phyloP scores from a whole-genome alignment of 257 asterid genomes.

The Jacaranda mimosifolia region DNA sequence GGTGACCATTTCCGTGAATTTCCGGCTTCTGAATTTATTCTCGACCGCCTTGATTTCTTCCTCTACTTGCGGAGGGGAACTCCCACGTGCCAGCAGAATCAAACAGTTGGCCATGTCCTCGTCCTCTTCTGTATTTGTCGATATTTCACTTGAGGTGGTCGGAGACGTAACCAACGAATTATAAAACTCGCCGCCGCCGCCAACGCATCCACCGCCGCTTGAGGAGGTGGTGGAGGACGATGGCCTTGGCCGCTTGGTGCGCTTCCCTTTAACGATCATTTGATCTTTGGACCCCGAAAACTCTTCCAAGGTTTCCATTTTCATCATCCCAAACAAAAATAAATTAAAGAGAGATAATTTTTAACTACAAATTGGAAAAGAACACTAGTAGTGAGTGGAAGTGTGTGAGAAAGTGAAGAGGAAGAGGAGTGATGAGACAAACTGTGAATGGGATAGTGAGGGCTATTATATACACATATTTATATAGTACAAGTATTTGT shows the following conservation, averaged over 20 bases:
- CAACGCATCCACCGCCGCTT: conserved; percentile 44
- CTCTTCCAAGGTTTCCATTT: conserved; percentile 54
- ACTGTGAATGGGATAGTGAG: conserved; percentile 52
- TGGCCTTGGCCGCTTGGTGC: conserved; percentile 65
- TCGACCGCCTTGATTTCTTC: conserved; percentile 34
- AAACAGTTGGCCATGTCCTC: conserved; percentile 90
- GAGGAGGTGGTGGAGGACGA: conserved; percentile 68
- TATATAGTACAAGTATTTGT: neutral
- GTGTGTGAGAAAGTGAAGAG: conserved; percentile 54
- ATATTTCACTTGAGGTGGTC: conserved; percentile 54
- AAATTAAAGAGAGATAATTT: neutral
- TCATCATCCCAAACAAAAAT: conserved; percentile 26
- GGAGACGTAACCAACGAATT: conserved; percentile 40
- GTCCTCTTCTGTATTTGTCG: conserved; percentile 66
- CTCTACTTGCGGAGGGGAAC: conserved; percentile 33
- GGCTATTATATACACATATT: neutral
- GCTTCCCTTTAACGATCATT: conserved; percentile 63
- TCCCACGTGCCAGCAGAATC: conserved; percentile 81
- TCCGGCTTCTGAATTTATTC: conserved; percentile 48
- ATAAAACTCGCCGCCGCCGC: conserved; percentile 42
- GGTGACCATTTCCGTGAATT: conserved; percentile 56
- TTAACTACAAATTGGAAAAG: neutral
- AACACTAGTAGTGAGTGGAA: conserved; percentile 39
- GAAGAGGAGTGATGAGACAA: conserved; percentile 42
- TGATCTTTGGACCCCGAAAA: conserved; percentile 56